Conservation (phyloP, 768 basidiomycete genomes). For the Hysterangium stoloniferum region DNA sequence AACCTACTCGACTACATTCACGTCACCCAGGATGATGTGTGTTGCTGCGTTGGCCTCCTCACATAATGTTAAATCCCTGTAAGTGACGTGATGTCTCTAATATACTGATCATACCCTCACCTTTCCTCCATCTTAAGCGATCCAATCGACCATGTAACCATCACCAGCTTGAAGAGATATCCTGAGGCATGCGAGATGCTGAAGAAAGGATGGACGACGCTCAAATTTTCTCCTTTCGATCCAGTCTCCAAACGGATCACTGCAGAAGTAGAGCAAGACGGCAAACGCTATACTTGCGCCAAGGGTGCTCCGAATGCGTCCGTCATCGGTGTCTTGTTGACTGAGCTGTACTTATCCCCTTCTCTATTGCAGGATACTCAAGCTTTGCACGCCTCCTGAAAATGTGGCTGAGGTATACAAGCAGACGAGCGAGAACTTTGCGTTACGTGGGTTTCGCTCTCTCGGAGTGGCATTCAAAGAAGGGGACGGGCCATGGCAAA, state of each 20-base stretch:
- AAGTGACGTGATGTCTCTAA: not conserved
- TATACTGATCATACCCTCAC: not conserved
- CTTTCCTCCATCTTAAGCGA: slow-evolving; percentile 18
- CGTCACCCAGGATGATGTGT: slow-evolving; percentile 21
- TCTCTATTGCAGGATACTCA: slow-evolving; percentile 30
- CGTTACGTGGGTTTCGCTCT: slow-evolving; percentile 36
- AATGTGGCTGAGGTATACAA: slow-evolving; percentile 28
- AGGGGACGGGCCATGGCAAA: slow-evolving; percentile 33
- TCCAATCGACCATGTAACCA: slow-evolving; percentile 42
- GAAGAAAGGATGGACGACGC: slow-evolving; percentile 34
- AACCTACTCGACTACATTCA: not conserved
- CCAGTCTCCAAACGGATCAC: slow-evolving; percentile 46
- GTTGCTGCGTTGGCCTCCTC: slow-evolving; percentile 39
- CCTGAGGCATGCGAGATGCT: slow-evolving; percentile 38
- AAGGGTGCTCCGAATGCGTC: slow-evolving; percentile 41
- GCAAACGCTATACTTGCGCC: slow-evolving; percentile 33
- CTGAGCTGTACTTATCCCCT: not conserved
- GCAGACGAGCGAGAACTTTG: slow-evolving; percentile 30
- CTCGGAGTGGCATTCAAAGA: slow-evolving; percentile 41
- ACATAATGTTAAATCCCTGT: slow-evolving; percentile 36
- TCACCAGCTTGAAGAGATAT: slow-evolving; percentile 36
- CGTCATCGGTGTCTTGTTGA: slow-evolving; percentile 4
- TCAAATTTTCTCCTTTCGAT: slow-evolving; percentile 41
- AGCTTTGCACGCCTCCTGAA: slow-evolving; percentile 28
- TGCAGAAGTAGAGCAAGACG: slow-evolving; percentile 38